Evolutionary conservation across 2,329 filamentous ascomycete genomes (phyloP), one percentile per base, ranked within the genome.

Genomic region (Xylariales sp.): DNA sequence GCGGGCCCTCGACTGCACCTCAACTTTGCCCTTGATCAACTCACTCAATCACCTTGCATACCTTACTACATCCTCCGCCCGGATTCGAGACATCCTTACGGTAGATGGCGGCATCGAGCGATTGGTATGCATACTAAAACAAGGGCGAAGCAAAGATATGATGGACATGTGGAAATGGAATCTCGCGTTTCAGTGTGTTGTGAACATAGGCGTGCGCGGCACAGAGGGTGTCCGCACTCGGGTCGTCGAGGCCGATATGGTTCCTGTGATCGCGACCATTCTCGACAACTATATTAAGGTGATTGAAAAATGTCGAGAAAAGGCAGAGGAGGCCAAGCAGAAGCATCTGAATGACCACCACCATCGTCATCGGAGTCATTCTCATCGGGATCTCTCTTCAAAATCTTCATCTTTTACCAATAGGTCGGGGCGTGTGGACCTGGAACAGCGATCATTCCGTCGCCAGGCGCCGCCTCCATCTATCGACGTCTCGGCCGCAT

Each of bases 131-230:
- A 96, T 98, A 59, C 79, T 98, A 64, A 98, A 98, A 68, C 88
- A 95, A 66, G 93, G 93, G 49, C 79, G 93, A 60, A 96, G 88
- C 69, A 94, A 90, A 66, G 91, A 98, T 63, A 85, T 96, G 82
- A 96, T 97, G 91, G 91, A 96, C 64, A 95, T 95, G 87, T 98
- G 93, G 93, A 97, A 97, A 68, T 98, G 93, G 93, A 98, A 96
- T 60, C 76, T 98, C 48, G 93, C 93, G 40, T 98, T 98, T 64
- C 93, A 97, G 66, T 98, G 93, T 64, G 90, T 97, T 50, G 93
- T 98, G 61, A 98, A 98, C 65, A 97, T 98, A 59, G 93, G 93
- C 43, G 91, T 98, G 46, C 81, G 93, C 53, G 93, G 93, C 46
- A 96, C 93, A 10, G 93, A 98, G 69, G 83, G 80, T 52, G 93